phyloP scores from a whole-genome alignment of 2,329 filamentous ascomycete genomes.

The Verticillium nonalfalfae region DNA sequence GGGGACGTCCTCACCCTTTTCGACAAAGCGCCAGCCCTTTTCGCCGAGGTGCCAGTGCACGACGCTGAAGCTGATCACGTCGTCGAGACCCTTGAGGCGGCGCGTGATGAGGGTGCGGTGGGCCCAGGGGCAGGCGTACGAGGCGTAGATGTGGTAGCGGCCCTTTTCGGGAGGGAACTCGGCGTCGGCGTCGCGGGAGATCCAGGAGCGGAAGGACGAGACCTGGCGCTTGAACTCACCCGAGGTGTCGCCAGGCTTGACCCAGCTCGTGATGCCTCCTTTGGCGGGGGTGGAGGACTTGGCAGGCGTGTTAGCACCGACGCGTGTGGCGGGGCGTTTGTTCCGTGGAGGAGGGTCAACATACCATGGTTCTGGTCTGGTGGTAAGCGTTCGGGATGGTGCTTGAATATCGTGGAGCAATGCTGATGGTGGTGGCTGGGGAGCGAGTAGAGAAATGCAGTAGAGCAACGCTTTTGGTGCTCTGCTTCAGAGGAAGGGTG shows the following conservation, averaged over 20 bases:
- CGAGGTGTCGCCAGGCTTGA: slow-evolving; percentile 65
- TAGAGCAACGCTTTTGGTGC: neutral
- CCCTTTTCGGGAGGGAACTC: slow-evolving; percentile 80
- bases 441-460: neutral
- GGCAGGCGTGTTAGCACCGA: neutral
- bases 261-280: slow-evolving; percentile 70
- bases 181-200: slow-evolving; percentile 65
- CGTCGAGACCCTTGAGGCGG: slow-evolving; percentile 86
- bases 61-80: slow-evolving; percentile 70
- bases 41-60: slow-evolving; percentile 86
- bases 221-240: slow-evolving; percentile 91
- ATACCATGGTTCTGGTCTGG: neutral
- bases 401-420: neutral
- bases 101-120: slow-evolving; percentile 82
- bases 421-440: neutral
- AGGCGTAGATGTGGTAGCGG: slow-evolving; percentile 91
- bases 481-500: neutral
- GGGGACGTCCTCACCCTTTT: slow-evolving; percentile 36
- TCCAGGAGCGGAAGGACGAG: slow-evolving; percentile 75
- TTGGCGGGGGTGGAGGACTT: slow-evolving; percentile 24
- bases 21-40: slow-evolving; percentile 75
- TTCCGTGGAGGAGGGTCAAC: neutral
- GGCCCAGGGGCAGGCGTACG: slow-evolving; percentile 92
- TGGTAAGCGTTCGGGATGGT: neutral
- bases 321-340: neutral